Evolutionary conservation across 805 yeast species (phyloP).

Genomic region (Candida gorgasii): DNA sequence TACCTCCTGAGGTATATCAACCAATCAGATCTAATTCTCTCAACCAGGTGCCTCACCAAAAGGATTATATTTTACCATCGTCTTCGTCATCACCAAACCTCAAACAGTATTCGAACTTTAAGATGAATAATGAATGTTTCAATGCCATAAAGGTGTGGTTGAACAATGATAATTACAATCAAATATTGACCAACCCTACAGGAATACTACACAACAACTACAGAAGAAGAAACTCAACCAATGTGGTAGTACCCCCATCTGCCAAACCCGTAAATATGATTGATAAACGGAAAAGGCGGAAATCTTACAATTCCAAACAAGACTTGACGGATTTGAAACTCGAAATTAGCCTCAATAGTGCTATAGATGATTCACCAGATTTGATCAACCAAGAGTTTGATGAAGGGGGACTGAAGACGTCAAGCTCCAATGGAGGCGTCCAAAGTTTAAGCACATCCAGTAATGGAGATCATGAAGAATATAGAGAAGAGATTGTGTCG

Average conservation of each 20-base stretch:
- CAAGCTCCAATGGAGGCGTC: slow-evolving; percentile 4
- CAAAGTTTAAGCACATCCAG: slow-evolving; percentile 5
- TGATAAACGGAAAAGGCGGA: slow-evolving; percentile 10
- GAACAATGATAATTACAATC: slow-evolving; percentile 22
- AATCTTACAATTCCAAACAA: slow-evolving; percentile 5
- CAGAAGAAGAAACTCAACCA: slow-evolving; percentile 26
- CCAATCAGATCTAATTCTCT: slow-evolving; percentile 3
- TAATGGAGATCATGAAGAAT: slow-evolving; percentile 4
- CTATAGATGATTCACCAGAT: slow-evolving; percentile 7
- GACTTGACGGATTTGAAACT: slow-evolving; percentile 6
- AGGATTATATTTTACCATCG: slow-evolving; percentile 15
- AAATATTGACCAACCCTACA: slow-evolving; percentile 27
- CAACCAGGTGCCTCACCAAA: not conserved
- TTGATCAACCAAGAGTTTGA: slow-evolving; percentile 8
- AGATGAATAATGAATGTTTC: slow-evolving; percentile 42
- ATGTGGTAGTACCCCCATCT: slow-evolving; percentile 5
- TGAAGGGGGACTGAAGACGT: slow-evolving; percentile 3
- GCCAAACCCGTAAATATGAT: not conserved
- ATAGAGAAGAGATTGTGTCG: slow-evolving; percentile 8
- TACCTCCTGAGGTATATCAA: not conserved
- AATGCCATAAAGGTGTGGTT: slow-evolving; percentile 41
- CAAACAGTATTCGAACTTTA: slow-evolving; percentile 20
- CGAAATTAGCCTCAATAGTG: slow-evolving; percentile 1
- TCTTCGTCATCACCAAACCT: slow-evolving; percentile 22
- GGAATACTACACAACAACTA: slow-evolving; percentile 26